A percentile compares a stretch with the other conserved stretches of the same genome.
These are phyloP conservation scores for Neofusicoccum kwambonambiense DNA, from an alignment of 2,329 filamentous ascomycete genomes.

Conservation along the genomic window DNA sequence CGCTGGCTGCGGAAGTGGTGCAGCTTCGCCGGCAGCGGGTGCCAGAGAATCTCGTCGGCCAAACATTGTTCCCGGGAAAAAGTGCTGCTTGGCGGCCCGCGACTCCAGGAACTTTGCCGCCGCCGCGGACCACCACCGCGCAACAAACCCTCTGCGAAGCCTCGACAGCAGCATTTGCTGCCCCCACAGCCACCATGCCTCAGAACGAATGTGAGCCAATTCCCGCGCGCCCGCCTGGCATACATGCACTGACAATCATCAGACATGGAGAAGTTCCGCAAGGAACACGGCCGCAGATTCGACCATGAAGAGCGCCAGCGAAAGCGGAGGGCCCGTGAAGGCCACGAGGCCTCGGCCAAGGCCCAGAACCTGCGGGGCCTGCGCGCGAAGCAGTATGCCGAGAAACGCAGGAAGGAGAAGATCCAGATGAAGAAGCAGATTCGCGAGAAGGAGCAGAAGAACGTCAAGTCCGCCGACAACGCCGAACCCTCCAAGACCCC, in stretches of 20 bases:
- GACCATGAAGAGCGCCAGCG: conserved; percentile 87
- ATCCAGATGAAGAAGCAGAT: conserved; percentile 52
- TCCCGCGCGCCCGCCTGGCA: too few relatives aligned
- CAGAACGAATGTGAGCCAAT: too few relatives aligned
- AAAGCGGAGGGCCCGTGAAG: conserved; percentile 84
- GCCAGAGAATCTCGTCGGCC: neutral
- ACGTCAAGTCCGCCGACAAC: conserved; percentile 80
- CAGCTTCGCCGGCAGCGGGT: neutral
- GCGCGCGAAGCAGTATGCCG: conserved; percentile 86
- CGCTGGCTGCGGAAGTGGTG: neutral
- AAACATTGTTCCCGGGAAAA: neutral
- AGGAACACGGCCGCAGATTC: conserved; percentile 57
- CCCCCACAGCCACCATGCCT: too few relatives aligned
- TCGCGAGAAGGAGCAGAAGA: conserved; percentile 91
- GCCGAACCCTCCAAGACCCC: conserved; percentile 78
- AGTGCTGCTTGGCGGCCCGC: neutral
- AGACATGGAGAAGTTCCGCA: conserved; percentile 69
- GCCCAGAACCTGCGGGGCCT: conserved; percentile 92
- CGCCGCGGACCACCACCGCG: conserved; percentile 19
- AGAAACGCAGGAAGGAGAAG: conserved; percentile 93
- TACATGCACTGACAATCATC: too few relatives aligned
- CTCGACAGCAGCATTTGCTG: too few relatives aligned
- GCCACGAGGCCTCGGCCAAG: conserved; percentile 82
- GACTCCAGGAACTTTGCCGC: neutral
- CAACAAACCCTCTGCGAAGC: too few relatives aligned